A percentile compares a stretch with the other conserved stretches of the same genome.
Evolutionary conservation across 2,329 filamentous ascomycete genomes (phyloP).

Genomic region (Xylaria sp.): DNA sequence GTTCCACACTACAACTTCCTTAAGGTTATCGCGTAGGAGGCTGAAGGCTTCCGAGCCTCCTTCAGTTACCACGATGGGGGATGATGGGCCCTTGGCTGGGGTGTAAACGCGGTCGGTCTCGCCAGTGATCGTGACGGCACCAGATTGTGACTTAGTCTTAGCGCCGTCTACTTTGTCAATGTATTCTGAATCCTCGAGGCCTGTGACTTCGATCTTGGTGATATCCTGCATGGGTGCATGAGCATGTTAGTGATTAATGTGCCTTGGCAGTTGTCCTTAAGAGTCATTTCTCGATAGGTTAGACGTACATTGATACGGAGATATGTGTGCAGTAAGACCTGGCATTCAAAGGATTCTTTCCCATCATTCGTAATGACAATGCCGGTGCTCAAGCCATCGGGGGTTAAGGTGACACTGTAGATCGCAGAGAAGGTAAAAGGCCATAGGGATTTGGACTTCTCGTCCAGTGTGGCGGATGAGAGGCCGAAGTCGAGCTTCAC

Average conservation of each 20-base stretch:
- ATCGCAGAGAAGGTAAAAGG: slow-evolving; percentile 88
- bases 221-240: slow-evolving; percentile 72
- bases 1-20: slow-evolving; percentile 96
- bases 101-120: slow-evolving; percentile 93
- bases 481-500: slow-evolving; percentile 98
- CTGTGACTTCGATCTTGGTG: slow-evolving; percentile 74
- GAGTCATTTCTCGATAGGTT: slow-evolving; percentile 1
- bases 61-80: slow-evolving; percentile 70
- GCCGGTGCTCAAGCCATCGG: slow-evolving; percentile 79
- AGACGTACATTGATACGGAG: slow-evolving; percentile 77
- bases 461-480: slow-evolving; percentile 75
- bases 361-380: slow-evolving; percentile 92
- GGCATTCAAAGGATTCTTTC: slow-evolving; percentile 84
- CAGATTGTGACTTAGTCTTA: slow-evolving; percentile 72
- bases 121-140: slow-evolving; percentile 74
- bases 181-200: slow-evolving; percentile 81
- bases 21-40: slow-evolving; percentile 84
- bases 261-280: too few relatives aligned
- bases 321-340: slow-evolving; percentile 92
- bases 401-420: slow-evolving; percentile 89
- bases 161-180: slow-evolving; percentile 82
- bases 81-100: slow-evolving; percentile 69
- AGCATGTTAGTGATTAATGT: slow-evolving; percentile 23
- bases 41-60: slow-evolving; percentile 73
- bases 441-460: slow-evolving; percentile 78